Conservation (phyloP, 2,329 filamentous ascomycete genomes). For the Alternaria burnsii region DNA sequence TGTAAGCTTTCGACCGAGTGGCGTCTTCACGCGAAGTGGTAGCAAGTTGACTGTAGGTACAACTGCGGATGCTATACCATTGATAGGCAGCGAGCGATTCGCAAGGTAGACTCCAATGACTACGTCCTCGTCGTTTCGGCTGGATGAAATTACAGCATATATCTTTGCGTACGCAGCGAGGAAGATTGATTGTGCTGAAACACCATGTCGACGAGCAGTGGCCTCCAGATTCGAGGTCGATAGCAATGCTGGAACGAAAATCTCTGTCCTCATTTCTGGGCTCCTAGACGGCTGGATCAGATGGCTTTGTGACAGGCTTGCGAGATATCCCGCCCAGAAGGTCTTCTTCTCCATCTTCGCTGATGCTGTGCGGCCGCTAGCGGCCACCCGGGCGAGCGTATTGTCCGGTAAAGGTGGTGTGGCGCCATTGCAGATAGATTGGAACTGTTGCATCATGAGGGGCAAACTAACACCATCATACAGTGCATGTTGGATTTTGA, state of each 20-base stretch:
- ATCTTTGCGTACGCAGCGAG: constrained; percentile 73
- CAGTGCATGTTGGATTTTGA: constrained; percentile 80
- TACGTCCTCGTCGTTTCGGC: constrained; percentile 51
- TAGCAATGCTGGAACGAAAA: constrained; percentile 62
- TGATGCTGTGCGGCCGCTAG: constrained; percentile 17
- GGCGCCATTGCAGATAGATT: constrained; percentile 52
- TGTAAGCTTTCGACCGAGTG: constrained; percentile 48
- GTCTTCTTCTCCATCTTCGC: constrained; percentile 39
- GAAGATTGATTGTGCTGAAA: constrained; percentile 78
- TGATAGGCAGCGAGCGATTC: constrained; percentile 69
- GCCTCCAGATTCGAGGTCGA: constrained; percentile 52
- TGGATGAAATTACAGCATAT: constrained; percentile 49
- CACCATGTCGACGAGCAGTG: constrained; percentile 58
- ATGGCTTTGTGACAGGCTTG: constrained; percentile 13
- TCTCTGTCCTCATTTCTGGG: constrained; percentile 47
- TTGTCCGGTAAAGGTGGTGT: constrained; percentile 23
- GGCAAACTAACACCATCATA: constrained; percentile 87
- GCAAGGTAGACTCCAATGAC: constrained; percentile 84
- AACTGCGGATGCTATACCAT: constrained; percentile 59
- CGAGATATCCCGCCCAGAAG: constrained; percentile 63
- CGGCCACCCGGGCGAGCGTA: constrained; percentile 56
- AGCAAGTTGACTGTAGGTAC: constrained; percentile 83
- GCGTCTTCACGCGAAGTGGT: constrained; percentile 68
- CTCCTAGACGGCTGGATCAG: constrained; percentile 35
- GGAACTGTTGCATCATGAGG: constrained; percentile 65